Evolutionary conservation across 495 filamentous ascomycete species (phyloP).

Genomic region (Pseudoneurospora amorphoporcata): DNA sequence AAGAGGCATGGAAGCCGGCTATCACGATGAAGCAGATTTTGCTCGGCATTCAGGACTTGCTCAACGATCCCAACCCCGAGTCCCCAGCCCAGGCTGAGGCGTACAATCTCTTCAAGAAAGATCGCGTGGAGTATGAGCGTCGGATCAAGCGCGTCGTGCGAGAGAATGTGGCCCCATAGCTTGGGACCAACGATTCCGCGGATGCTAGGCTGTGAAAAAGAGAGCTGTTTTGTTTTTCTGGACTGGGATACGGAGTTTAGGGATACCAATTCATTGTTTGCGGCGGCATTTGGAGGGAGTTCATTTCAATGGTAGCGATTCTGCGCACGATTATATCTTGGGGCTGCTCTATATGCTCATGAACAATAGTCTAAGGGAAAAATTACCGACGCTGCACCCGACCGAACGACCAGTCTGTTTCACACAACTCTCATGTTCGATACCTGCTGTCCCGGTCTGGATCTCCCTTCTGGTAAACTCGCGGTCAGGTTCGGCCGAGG

Average conservation of each 20-base stretch:
- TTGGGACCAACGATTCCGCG: not conserved
- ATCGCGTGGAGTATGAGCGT: constrained; percentile 75
- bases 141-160: constrained; percentile 77
- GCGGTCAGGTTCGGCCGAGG: not conserved
- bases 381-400: not conserved
- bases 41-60: constrained; percentile 86
- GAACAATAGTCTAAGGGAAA: not conserved
- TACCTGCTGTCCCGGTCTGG: not conserved
- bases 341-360: not conserved
- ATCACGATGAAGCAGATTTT: constrained; percentile 98
- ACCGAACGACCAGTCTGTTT: not conserved
- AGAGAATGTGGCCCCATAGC: constrained; percentile 59
- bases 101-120: constrained; percentile 94
- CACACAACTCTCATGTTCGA: not conserved
- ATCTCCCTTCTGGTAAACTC: not conserved
- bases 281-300: not conserved
- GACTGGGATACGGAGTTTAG: constrained; percentile 4
- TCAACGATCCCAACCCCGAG: constrained; percentile 95
- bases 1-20: constrained; percentile 95
- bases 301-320: not conserved
- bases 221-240: constrained; percentile 1
- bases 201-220: constrained; percentile 4
- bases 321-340: not conserved
- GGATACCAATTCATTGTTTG: constrained; percentile 4
- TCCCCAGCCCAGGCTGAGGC: constrained; percentile 95